Percentiles rank a stretch among this genome's conserved stretches.
These are phyloP conservation scores for Lachancea nothofagi DNA, from an alignment of 805 yeast species.

Conservation along the genomic window DNA sequence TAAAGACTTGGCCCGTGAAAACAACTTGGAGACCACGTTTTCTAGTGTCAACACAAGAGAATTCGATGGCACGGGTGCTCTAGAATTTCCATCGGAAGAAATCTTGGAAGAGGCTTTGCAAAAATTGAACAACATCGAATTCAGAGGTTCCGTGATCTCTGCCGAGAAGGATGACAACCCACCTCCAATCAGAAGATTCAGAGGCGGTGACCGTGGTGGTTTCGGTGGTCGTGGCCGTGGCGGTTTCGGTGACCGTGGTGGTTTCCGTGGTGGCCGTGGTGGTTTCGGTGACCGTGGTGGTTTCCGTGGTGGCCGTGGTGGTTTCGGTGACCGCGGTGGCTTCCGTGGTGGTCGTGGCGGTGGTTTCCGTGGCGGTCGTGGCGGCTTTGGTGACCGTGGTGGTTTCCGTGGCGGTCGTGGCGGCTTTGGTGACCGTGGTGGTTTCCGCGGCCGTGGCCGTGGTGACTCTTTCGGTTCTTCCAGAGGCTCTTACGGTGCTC, in stretches of 20 bases:
- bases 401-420: conserved; percentile 36
- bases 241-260: conserved; percentile 39
- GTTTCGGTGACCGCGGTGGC: conserved; percentile 36
- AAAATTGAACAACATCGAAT: conserved; percentile 64
- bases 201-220: conserved; percentile 43
- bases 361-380: conserved; percentile 39
- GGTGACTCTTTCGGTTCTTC: conserved; percentile 25
- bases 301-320: conserved; percentile 37
- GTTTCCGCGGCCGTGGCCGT: conserved; percentile 23
- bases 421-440: conserved; percentile 36
- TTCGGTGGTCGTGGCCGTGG: conserved; percentile 43
- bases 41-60: conserved; percentile 43
- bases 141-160: conserved; percentile 60
- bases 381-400: conserved; percentile 35
- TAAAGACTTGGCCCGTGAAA: conserved; percentile 84
- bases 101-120: conserved; percentile 70
- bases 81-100: conserved; percentile 55
- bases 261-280: conserved; percentile 36
- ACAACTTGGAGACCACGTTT: conserved; percentile 60
- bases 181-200: conserved; percentile 44
- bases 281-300: conserved; percentile 38
- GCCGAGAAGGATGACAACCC: conserved; percentile 72
- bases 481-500: conserved; percentile 29
- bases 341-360: conserved; percentile 34
- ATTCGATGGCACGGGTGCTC: conserved; percentile 42